Base-by-base conservation (phyloP, 352 stramenopile genomes). In the Pythium sp. region DNA sequence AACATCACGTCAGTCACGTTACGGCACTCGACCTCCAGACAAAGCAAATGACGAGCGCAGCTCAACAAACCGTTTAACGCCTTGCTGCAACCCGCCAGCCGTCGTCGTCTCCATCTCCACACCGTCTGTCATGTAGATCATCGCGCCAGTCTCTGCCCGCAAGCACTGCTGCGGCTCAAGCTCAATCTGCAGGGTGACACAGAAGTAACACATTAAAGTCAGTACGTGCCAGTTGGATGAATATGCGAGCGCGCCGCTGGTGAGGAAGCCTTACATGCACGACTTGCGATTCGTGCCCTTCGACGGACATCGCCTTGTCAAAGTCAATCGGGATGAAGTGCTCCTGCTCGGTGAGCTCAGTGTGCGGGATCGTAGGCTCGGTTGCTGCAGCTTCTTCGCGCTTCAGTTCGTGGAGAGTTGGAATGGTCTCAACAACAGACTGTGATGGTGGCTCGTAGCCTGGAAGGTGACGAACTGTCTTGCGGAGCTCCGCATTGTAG, bases 71-170 rank as follows among this genome's bases (percentile, higher is more conserved):
- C 91, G 72, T 72, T 94, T 88, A 59, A 97, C 79, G 26, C 89
- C 93, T 68, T 93, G 77, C 8, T 91, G 86, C 36, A 98, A 76
- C 3, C 93, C 95, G n/a, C 91, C 94, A n/a, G 90, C 93, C 8
- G 90, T 97, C 0, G 82, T 94, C 36, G 90, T 98, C 54, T 97
- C 83, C 86, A 98, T 97, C 34, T 91, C 78, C 7, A 98, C 84
- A 32, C 90, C 90, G 38, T 98, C 81, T 7, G 92, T 98, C 94
- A 98, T 98, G 79, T 98, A 99, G 55, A 98, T 91, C 88, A 99
- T 98, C 18, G 94, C 90, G 7, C 94, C 94, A 15, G 82, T 96
- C 73, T 99, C 94, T 6, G 94, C 93, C 36, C 95, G 82, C 38
- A 99, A 73, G 30, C 94, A 92, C 76, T 99, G 91, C 43, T 97